Percentiles rank a stretch among this genome's conserved stretches.
These are phyloP conservation scores for Huntiella decipiens DNA, from an alignment of 2,329 filamentous ascomycete genomes.

Conservation along the genomic window DNA sequence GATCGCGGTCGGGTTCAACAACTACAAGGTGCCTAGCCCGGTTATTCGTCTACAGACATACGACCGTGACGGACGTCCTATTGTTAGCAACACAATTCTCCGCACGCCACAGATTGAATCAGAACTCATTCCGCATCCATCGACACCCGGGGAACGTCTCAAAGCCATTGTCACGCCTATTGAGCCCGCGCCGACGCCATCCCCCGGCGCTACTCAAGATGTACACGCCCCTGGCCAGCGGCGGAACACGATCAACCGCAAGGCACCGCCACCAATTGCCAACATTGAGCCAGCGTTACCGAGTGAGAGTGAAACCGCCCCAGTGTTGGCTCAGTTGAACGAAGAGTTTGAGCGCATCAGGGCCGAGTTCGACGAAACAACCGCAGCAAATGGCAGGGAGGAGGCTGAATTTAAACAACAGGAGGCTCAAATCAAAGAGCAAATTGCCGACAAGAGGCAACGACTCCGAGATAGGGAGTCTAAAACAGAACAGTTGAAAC, in stretches of 20 bases:
- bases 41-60: conserved; percentile 71
- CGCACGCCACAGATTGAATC: conserved; percentile 37
- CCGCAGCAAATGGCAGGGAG: conserved; percentile 50
- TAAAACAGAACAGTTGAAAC: conserved; percentile 65
- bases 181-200: conserved; percentile 30
- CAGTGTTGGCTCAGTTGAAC: conserved; percentile 57
- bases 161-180: conserved; percentile 33
- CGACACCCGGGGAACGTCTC: conserved; percentile 25
- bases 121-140: conserved; percentile 24
- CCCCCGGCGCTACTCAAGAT: not conserved
- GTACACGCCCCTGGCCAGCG: conserved; percentile 18
- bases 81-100: conserved; percentile 35
- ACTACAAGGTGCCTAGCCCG: conserved; percentile 77
- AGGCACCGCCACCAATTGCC: conserved; percentile 53
- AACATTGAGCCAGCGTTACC: conserved; percentile 31
- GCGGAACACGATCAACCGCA: conserved; percentile 40
- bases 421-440: conserved; percentile 49
- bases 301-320: conserved; percentile 26
- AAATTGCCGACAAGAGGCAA: conserved; percentile 61
- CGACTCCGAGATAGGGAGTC: conserved; percentile 80
- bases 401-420: conserved; percentile 50
- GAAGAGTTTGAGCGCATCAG: conserved; percentile 62
- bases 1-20: conserved; percentile 74
- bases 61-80: conserved; percentile 42
- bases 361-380: conserved; percentile 64